Base-by-base conservation (phyloP, 208 protist species). In the Acanthamoeba lenticulata region DNA sequence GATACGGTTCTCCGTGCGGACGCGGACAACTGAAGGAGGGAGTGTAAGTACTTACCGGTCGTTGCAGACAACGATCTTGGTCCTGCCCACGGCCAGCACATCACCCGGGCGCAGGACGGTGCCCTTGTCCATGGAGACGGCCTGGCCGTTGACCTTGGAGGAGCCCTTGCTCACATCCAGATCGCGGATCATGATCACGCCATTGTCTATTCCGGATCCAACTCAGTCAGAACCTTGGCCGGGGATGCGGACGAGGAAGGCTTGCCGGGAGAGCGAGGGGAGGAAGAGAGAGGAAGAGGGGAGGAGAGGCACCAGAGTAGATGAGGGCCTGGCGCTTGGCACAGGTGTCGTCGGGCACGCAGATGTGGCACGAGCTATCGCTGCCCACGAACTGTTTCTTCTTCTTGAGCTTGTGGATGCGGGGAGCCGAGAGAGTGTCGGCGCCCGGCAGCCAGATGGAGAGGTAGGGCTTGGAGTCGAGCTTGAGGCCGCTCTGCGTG, bases 11-110 rank as follows among this genome's bases (percentile, higher is more conserved):
- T n/a, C 11, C 52, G 52, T 60, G 11, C 11, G 52, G 15, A 27
- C 21, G 52, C 15, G 11, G 52, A 11, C 52, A 21, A 27, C 15
- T 60, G 21, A 21, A 60, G 21, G 11, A 11, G 21, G 11, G 15
- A 60, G 52, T 11, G 21, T 27, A 21, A 60, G 21, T 11, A 60
- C 52, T 11, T 60, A 69, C 60, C 60, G 74, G 40, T 44, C 36
- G 27, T 85, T 85, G 74, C 74, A 85, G 11, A 85, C 74, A 11
- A 85, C 74, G 24, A 85, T 85, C 29, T 85, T 85, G 74, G 74
- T 85, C 36, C 40, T 85, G 36, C 74, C 74, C 11, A 85, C 40
- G 36, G 74, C 74, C 27, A 85, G 74, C 74, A 85, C 74, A 42
- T 85, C 74, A 44, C 74, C 74, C 11, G 74, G 36, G 29, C 44